Percentiles rank a stretch among this genome's conserved stretches.
Evolutionary conservation across 2,329 filamentous ascomycete species (phyloP).

Genomic region (Colletotrichum sp.): DNA sequence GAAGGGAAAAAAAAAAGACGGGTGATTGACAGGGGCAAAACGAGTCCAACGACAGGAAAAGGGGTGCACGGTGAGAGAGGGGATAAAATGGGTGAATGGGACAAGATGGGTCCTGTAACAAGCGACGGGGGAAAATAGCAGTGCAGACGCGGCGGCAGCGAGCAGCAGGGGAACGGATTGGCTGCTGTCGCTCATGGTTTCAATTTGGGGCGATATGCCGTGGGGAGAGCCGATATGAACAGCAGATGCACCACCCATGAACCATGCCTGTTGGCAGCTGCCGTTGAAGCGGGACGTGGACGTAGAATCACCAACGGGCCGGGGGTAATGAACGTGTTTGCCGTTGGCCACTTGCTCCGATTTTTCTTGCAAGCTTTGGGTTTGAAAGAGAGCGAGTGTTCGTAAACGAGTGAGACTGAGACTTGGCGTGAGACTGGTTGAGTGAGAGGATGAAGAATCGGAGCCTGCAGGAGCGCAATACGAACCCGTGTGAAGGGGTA

Average conservation of each 20-base stretch:
- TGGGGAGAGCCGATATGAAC: background rate
- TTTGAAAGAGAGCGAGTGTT: background rate
- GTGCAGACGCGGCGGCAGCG: conserved; percentile 4
- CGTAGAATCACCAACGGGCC: background rate
- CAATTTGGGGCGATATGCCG: conserved; percentile 8
- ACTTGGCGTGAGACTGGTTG: background rate
- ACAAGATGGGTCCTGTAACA: background rate
- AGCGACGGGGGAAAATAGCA: background rate
- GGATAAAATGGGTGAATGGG: background rate
- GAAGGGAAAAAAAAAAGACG: background rate
- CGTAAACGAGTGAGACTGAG: background rate
- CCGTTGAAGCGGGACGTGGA: background rate
- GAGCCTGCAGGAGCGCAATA: background rate
- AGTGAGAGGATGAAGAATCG: background rate
- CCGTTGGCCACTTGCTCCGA: background rate
- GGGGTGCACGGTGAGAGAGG: background rate
- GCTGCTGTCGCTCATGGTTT: conserved; percentile 14
- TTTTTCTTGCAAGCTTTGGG: background rate
- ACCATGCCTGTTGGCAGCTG: background rate
- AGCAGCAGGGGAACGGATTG: conserved; percentile 5
- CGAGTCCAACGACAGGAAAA: background rate
- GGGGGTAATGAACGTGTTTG: background rate
- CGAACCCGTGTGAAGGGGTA: background rate
- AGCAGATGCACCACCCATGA: background rate
- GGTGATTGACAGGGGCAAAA: background rate